Evolutionary conservation across 768 basidiomycete genomes (phyloP).

Genomic region (Ramaria sp.): DNA sequence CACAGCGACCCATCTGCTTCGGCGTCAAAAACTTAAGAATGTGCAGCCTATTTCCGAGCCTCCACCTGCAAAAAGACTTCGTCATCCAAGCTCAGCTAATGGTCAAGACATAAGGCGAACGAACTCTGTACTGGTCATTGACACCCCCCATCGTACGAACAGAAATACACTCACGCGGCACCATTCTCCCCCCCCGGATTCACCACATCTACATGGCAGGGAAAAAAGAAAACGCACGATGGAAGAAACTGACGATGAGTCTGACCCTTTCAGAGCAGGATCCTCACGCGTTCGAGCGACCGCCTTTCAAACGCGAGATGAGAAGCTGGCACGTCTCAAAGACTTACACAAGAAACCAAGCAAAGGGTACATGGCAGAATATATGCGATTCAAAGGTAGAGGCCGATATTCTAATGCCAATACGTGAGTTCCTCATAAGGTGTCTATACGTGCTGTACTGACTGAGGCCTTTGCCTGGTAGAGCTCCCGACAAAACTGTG

Average conservation of each 20-base stretch:
- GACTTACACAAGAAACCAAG: neutral
- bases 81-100: neutral
- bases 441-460: no score
- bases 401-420: conserved; percentile 37
- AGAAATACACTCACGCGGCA: neutral
- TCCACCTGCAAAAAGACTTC: no score
- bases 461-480: no score
- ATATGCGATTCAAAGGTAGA: conserved; percentile 34
- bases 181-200: conserved; percentile 1
- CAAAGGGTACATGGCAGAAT: conserved; percentile 2
- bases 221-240: conserved; percentile 5
- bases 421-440: neutral
- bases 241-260: conserved; percentile 16
- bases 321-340: neutral
- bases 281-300: neutral
- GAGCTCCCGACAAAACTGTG: conserved; percentile 31
- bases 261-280: conserved; percentile 10
- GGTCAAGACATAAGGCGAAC: neutral
- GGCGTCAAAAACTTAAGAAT: no score
- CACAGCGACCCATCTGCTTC: no score
- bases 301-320: neutral
- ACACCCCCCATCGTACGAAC: neutral
- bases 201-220: neutral
- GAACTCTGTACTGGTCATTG: neutral
- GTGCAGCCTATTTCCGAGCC: no score